Percentiles rank a stretch among this genome's conserved stretches.
These are phyloP conservation scores for Melaleuca alternifolia DNA, from an alignment of 345 rosid genomes.

Conservation along the genomic window DNA sequence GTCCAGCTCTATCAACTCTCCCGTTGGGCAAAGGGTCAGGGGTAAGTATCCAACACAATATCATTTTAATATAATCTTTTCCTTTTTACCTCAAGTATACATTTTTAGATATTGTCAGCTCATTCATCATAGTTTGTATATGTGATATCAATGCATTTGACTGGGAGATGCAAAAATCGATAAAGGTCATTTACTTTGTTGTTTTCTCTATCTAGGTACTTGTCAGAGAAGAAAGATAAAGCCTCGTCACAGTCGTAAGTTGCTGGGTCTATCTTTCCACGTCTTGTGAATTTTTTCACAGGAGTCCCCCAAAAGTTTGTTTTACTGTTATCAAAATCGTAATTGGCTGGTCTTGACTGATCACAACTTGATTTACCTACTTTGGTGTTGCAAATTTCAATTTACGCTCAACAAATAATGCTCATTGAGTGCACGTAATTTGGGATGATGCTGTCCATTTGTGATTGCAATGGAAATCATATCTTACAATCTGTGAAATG, in stretches of 20 bases:
- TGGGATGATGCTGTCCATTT: slow-evolving; percentile 1
- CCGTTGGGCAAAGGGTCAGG: slow-evolving; percentile 74
- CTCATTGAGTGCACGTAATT: background rate
- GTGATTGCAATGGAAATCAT: slow-evolving; percentile 6
- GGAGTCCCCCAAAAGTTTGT: background rate
- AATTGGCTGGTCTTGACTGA: background rate
- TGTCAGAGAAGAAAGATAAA: background rate
- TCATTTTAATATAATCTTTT: background rate
- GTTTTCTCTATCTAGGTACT: background rate
- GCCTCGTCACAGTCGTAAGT: background rate
- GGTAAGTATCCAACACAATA: slow-evolving; percentile 21
- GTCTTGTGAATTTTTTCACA: background rate
- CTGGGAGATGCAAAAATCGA: background rate
- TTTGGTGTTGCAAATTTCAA: background rate
- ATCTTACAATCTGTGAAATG: background rate
- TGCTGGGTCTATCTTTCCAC: background rate
- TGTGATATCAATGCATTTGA: background rate
- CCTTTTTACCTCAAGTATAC: background rate
- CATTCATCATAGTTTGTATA: too few relatives aligned
- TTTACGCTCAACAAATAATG: background rate
- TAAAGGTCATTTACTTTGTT: background rate
- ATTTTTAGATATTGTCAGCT: background rate
- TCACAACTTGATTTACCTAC: background rate
- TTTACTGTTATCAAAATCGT: background rate
- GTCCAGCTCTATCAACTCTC: slow-evolving; percentile 92